Percentiles rank a stretch among this genome's conserved stretches.
phyloP scores from a whole-genome alignment of 148 eudicot species.

The Camellia lanceoleosa region DNA sequence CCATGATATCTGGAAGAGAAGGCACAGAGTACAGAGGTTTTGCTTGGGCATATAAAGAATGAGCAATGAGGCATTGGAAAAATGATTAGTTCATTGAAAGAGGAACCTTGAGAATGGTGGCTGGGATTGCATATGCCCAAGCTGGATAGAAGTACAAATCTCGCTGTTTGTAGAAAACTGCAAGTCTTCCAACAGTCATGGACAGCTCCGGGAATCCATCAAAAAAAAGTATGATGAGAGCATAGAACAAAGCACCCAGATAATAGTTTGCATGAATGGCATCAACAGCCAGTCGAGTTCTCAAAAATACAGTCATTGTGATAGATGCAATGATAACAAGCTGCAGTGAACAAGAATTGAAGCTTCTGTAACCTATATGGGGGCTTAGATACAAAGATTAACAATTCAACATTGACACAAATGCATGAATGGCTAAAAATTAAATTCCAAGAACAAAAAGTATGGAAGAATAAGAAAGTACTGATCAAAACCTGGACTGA shows the following conservation, averaged over 20 bases:
- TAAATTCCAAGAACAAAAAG: background rate
- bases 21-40: background rate
- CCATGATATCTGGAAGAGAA: background rate
- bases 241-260: conserved; percentile 66
- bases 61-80: background rate
- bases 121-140: conserved; percentile 86
- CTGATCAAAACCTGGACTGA: conserved; percentile 50
- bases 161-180: conserved; percentile 76
- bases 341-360: conserved; percentile 39
- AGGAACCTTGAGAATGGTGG: conserved; percentile 68
- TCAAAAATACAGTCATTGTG: conserved; percentile 66
- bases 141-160: conserved; percentile 76
- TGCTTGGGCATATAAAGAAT: background rate
- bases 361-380: background rate
- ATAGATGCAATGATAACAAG: conserved; percentile 45
- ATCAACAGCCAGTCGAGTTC: conserved; percentile 61
- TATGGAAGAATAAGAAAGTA: background rate
- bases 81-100: conserved; percentile 26
- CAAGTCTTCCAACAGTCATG: conserved; percentile 67
- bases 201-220: conserved; percentile 69
- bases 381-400: background rate
- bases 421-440: background rate
- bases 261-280: conserved; percentile 56
- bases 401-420: background rate
- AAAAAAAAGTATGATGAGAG: conserved; percentile 50